Conservation (phyloP, 2,329 filamentous ascomycete species). For the Aspergillaceae sp. region DNA sequence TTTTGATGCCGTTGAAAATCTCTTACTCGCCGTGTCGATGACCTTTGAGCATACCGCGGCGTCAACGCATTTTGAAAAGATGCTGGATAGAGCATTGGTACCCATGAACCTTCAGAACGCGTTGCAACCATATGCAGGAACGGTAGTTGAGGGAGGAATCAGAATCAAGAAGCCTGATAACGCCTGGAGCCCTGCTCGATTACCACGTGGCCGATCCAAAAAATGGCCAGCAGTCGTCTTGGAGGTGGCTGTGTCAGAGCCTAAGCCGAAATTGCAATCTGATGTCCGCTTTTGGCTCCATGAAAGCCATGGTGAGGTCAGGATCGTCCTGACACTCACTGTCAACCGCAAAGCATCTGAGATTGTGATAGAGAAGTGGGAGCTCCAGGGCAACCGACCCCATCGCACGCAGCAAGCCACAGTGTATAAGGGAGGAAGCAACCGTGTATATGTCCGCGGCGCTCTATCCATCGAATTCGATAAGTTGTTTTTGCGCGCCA, state of each 20-base stretch:
- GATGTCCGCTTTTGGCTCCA: conserved; percentile 4
- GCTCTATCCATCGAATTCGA: neutral
- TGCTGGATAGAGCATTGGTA: no score
- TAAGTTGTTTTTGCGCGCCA: neutral
- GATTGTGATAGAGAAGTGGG: conserved; percentile 2
- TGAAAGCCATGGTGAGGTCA: conserved; percentile 1
- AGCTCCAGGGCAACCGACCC: neutral
- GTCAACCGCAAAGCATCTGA: conserved; percentile 1
- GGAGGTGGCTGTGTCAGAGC: neutral
- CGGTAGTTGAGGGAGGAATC: no score
- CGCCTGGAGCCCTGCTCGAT: no score
- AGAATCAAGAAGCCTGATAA: no score
- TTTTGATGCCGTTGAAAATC: no score
- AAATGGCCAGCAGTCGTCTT: no score
- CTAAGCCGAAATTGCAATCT: neutral
- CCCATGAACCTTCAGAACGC: no score
- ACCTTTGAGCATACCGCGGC: no score
- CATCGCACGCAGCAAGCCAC: neutral
- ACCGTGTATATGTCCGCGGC: neutral
- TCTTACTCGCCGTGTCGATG: no score
- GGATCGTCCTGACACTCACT: conserved; percentile 1
- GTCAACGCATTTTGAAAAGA: no score
- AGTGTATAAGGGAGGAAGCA: neutral
- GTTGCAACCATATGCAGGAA: no score
- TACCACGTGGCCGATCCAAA: no score